phyloP scores from a whole-genome alignment of 2,329 filamentous ascomycete species.

The Microsporum ferrugineum region DNA sequence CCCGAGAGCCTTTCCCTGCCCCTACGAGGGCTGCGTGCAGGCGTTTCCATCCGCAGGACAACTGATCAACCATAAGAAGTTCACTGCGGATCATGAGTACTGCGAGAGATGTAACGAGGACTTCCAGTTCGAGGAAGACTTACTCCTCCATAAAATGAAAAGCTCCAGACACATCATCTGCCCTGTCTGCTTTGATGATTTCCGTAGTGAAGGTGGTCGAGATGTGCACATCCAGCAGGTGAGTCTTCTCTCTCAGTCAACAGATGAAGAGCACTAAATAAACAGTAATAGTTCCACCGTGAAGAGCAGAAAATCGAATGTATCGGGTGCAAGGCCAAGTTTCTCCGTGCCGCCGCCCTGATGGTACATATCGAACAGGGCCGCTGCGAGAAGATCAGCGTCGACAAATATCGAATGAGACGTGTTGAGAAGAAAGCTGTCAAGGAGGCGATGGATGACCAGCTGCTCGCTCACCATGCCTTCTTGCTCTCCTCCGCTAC shows the following conservation, averaged over 20 bases:
- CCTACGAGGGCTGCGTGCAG: slow-evolving; percentile 35
- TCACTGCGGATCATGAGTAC: slow-evolving; percentile 30
- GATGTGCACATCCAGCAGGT: slow-evolving; percentile 44
- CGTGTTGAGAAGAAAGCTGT: slow-evolving; percentile 42
- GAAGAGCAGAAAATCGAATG: slow-evolving; percentile 42
- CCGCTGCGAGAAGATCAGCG: slow-evolving; percentile 36
- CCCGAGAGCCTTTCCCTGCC: slow-evolving; percentile 29
- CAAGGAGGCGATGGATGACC: slow-evolving; percentile 22
- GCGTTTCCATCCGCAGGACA: slow-evolving; percentile 36
- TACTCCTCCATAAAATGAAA: slow-evolving; percentile 40
- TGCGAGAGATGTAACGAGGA: slow-evolving; percentile 35
- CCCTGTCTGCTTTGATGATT: slow-evolving; percentile 46
- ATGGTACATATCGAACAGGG: slow-evolving; percentile 46
- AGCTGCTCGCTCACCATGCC: not conserved
- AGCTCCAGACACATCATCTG: slow-evolving; percentile 42
- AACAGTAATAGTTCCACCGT: slow-evolving; percentile 34
- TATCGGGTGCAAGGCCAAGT: slow-evolving; percentile 36
- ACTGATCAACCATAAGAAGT: slow-evolving; percentile 43
- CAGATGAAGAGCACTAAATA: not conserved
- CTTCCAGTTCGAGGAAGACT: slow-evolving; percentile 35
- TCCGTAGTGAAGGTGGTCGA: slow-evolving; percentile 42
- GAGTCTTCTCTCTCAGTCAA: slow-evolving; percentile 4
- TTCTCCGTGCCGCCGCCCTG: slow-evolving; percentile 38
- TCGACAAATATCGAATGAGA: slow-evolving; percentile 36
- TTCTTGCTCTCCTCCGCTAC: slow-evolving; percentile 11